A percentile compares a stretch with the other conserved stretches of the same genome.
These are phyloP conservation scores for Pichia paraexigua DNA, from an alignment of 805 yeast species.

Conservation along the genomic window DNA sequence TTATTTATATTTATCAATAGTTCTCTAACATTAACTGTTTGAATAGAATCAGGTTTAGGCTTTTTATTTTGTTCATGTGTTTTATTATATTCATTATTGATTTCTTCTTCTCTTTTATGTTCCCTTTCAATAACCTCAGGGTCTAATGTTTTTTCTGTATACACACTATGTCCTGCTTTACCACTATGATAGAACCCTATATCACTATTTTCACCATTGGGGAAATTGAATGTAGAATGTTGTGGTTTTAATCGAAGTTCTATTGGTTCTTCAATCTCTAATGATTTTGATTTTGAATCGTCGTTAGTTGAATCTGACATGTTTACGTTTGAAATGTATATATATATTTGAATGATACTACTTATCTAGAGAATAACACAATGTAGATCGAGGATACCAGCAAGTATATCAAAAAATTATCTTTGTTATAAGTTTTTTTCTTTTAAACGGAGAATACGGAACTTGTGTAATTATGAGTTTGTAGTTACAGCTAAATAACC, in stretches of 20 bases:
- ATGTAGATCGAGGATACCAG: no score
- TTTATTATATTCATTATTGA: background rate
- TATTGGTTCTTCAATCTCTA: conserved; percentile 3
- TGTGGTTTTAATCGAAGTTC: conserved; percentile 8
- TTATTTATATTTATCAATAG: conserved; percentile 19
- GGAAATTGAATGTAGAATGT: conserved; percentile 5
- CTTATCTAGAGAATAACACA: no score
- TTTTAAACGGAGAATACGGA: no score
- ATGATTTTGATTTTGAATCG: background rate
- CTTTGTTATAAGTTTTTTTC: no score
- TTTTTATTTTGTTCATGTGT: conserved; percentile 2
- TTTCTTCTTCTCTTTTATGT: conserved; percentile 1
- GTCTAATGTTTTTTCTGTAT: conserved; percentile 1
- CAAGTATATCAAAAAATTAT: no score
- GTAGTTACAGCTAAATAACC: no score
- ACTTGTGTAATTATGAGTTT: no score
- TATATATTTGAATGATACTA: no score
- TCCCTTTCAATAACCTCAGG: background rate
- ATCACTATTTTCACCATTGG: background rate
- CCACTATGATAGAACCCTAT: background rate
- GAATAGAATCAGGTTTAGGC: conserved; percentile 1
- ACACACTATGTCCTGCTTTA: background rate
- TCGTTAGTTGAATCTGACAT: background rate
- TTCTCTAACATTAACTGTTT: conserved; percentile 27
- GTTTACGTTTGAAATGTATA: background rate